phyloP scores from a whole-genome alignment of 352 stramenopile species.

The Pythium apleroticum region DNA sequence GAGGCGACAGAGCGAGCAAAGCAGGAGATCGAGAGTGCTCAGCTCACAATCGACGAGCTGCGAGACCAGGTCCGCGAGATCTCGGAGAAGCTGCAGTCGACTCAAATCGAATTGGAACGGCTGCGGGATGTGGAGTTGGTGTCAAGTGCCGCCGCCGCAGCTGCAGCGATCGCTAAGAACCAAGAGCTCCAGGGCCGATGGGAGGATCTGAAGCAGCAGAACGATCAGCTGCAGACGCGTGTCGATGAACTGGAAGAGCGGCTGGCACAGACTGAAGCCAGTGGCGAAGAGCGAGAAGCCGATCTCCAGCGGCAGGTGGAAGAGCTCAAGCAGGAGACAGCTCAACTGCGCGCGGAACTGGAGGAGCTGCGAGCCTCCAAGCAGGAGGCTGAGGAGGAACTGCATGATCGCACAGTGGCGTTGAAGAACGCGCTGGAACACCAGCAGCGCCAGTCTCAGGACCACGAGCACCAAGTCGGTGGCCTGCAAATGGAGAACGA shows the following conservation, averaged over 20 bases:
- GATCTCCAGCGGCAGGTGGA: slow-evolving; percentile 56
- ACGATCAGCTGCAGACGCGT: slow-evolving; percentile 53
- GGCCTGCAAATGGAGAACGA: slow-evolving; percentile 51
- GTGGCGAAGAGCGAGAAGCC: slow-evolving; percentile 38
- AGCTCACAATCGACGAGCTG: slow-evolving; percentile 40
- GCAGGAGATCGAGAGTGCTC: slow-evolving; percentile 29
- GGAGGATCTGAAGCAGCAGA: slow-evolving; percentile 50
- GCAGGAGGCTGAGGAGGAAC: slow-evolving; percentile 50
- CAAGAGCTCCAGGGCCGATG: slow-evolving; percentile 55
- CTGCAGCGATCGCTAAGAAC: slow-evolving; percentile 52
- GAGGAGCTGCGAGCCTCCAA: slow-evolving; percentile 48
- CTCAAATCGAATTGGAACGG: slow-evolving; percentile 46
- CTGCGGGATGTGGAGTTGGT: slow-evolving; percentile 48
- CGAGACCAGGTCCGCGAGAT: slow-evolving; percentile 62
- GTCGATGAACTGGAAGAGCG: slow-evolving; percentile 61
- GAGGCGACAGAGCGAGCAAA: slow-evolving; percentile 35
- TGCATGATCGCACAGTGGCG: slow-evolving; percentile 39
- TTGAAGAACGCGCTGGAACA: slow-evolving; percentile 49
- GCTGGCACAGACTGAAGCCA: slow-evolving; percentile 37
- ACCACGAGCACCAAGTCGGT: slow-evolving; percentile 48
- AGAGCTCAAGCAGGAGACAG: slow-evolving; percentile 50
- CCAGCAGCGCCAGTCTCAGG: slow-evolving; percentile 36
- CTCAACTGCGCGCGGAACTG: slow-evolving; percentile 46
- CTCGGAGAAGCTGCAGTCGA: slow-evolving; percentile 46
- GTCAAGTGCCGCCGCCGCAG: slow-evolving; percentile 43